phyloP scores from a whole-genome alignment of 352 stramenopile genomes.

The Pythium guiyangense region DNA sequence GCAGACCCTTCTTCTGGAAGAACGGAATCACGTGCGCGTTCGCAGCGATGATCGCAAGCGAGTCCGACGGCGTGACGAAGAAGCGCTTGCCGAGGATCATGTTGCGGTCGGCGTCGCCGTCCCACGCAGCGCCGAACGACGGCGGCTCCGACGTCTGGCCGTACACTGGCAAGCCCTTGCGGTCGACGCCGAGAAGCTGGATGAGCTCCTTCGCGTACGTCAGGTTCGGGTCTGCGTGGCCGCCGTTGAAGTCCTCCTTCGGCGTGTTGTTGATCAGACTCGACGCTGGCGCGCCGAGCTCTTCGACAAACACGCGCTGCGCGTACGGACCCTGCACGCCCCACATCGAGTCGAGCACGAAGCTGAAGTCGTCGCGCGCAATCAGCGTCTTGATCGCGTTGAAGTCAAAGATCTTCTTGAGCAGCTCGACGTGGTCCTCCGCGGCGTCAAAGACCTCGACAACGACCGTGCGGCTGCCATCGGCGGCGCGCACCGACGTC shows the following conservation, averaged over 20 bases:
- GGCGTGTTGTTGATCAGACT: conserved; percentile 92
- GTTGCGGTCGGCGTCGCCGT: conserved; percentile 98
- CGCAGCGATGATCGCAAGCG: conserved; percentile 97
- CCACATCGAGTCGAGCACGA: conserved; percentile 98
- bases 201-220: conserved; percentile 97
- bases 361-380: conserved; percentile 90
- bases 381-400: conserved; percentile 91
- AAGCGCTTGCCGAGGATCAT: conserved; percentile 98
- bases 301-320: conserved; percentile 94
- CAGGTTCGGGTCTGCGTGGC: conserved; percentile 99
- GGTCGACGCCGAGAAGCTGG: conserved; percentile 93
- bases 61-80: conserved; percentile 99
- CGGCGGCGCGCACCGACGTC: conserved; percentile 69
- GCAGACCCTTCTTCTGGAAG: conserved; percentile 92
- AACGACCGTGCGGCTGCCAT: conserved; percentile 88
- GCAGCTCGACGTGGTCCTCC: conserved; percentile 93
- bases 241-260: conserved; percentile 96
- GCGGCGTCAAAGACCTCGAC: conserved; percentile 97
- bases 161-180: conserved; percentile 66
- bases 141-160: conserved; percentile 72
- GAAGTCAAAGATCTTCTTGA: conserved; percentile 99
- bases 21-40: conserved; percentile 97
- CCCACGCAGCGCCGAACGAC: conserved; percentile 94
- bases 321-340: conserved; percentile 97
- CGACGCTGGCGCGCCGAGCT: conserved; percentile 86